Base-by-base conservation (phyloP, 208 protist genomes). In the Wallacemonas sp. region DNA sequence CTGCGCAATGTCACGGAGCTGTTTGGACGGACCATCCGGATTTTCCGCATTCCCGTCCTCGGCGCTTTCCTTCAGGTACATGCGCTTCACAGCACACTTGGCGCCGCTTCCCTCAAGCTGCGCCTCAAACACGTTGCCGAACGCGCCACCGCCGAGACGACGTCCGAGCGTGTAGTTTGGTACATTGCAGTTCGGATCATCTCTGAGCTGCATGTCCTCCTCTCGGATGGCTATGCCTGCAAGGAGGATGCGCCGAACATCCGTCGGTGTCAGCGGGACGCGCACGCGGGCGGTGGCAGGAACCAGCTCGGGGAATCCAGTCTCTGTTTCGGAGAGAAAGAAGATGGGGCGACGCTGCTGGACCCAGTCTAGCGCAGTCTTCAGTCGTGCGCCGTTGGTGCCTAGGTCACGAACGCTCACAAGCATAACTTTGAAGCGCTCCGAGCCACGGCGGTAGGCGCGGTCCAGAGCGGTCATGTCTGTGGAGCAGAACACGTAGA, bases 51-150 rank as follows among this genome's bases (percentile, higher is more conserved):
- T 62, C n/a, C n/a, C n/a, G 34, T 69, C 49, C n/a, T 73, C 75
- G 9, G 73, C 70, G 34, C 70, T 64, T 32, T 74, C 72, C 33
- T 82, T 83, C n/a, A 92, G 48, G 75, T 93, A 90, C 43, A 95
- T 93, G 9, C 86, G 84, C 70, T 95, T 95, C 57, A 95, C 89
- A 8, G 89, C 85, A 61, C 89, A 95, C 29, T 74, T 74, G 14
- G 70, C 84, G 0, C 80, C 84, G 2, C 69, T 81, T 4, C 70
- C 23, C 39, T 87, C 87, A 44, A 95, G 88, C 47, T 86, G 80
- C 5, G 76, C 89, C 78, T 95, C 89, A 78, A 95, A 95, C 11
- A 95, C 89, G 61, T 86, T 91, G 17, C 85, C 86, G 61, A 81
- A 92, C 23, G 89, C 86, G 1, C 89, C 89, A 41, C 83, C 84